Evolutionary conservation across 2,329 filamentous ascomycete species (phyloP).

Genomic region (Cytospora schulzeri): DNA sequence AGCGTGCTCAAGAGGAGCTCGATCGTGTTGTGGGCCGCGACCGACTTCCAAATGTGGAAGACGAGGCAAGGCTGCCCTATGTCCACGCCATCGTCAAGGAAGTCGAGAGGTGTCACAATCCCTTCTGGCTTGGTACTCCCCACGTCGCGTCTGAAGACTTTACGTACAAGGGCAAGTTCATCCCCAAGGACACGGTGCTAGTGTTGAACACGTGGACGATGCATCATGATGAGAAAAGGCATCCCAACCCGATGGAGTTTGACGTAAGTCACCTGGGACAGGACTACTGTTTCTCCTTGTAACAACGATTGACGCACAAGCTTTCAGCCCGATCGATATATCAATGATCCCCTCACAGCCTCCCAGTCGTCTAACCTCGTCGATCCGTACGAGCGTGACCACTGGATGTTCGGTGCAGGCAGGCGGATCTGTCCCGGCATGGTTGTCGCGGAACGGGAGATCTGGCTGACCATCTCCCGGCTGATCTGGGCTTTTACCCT

Average conservation of each 20-base stretch:
- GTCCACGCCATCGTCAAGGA: constrained; percentile 14
- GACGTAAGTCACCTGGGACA: constrained; percentile 3
- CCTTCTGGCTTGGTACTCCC: constrained; percentile 11
- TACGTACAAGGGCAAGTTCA: not conserved
- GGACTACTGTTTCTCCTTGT: not conserved
- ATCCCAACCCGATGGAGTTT: constrained; percentile 3
- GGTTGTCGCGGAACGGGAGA: constrained; percentile 51
- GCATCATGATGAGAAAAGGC: constrained; percentile 2
- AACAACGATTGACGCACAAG: no score
- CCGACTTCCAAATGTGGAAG: constrained; percentile 4
- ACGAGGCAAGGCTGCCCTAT: constrained; percentile 5
- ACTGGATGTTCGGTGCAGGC: constrained; percentile 58
- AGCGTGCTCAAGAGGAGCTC: constrained; percentile 8
- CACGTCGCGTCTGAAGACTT: constrained; percentile 6
- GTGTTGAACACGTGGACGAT: constrained; percentile 21
- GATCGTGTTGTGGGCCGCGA: constrained; percentile 8
- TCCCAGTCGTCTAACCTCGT: constrained; percentile 35
- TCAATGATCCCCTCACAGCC: constrained; percentile 24
- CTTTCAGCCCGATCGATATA: constrained; percentile 8
- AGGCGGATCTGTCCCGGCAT: constrained; percentile 60
- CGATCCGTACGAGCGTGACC: constrained; percentile 45
- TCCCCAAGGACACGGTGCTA: constrained; percentile 8
- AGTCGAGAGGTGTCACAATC: constrained; percentile 12
- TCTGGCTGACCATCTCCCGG: constrained; percentile 51
- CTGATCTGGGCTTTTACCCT: constrained; percentile 49